A percentile compares a stretch with the other conserved stretches of the same genome.
phyloP scores from a whole-genome alignment of 805 yeast species.

The Priceomyces castillae region DNA sequence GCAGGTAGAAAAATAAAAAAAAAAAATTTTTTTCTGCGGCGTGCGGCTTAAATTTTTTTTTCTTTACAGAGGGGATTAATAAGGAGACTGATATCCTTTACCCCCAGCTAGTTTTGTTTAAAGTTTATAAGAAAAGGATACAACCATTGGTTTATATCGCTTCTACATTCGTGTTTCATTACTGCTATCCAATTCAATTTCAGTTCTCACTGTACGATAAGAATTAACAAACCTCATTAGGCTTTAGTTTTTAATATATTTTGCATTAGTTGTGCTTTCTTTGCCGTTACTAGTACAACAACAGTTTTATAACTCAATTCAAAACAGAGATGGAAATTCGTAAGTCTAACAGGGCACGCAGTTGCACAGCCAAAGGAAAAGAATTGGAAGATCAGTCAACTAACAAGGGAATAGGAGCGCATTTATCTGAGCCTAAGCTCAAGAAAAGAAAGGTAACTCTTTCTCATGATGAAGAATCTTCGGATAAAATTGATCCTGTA shows the following conservation, averaged over 20 bases:
- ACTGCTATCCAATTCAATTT: background rate
- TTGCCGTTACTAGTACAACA: no score
- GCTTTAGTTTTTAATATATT: background rate
- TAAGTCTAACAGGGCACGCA: slow-evolving; percentile 31
- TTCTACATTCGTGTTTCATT: slow-evolving; percentile 1
- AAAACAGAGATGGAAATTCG: slow-evolving; percentile 19
- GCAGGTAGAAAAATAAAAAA: background rate
- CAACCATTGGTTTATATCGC: slow-evolving; percentile 1
- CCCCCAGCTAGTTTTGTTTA: background rate
- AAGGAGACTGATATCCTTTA: slow-evolving; percentile 1
- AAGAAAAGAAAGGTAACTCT: slow-evolving; percentile 8
- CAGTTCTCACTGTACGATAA: background rate
- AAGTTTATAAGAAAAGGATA: background rate
- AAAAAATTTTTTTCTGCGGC: slow-evolving; percentile 8
- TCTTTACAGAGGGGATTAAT: slow-evolving; percentile 6
- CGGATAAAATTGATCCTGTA: slow-evolving; percentile 41
- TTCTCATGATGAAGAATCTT: slow-evolving; percentile 11
- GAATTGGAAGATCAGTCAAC: slow-evolving; percentile 6
- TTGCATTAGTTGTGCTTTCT: background rate
- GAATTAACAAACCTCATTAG: background rate
- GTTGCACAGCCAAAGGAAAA: slow-evolving; percentile 20
- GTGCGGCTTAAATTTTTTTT: slow-evolving; percentile 8
- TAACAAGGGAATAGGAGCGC: slow-evolving; percentile 8
- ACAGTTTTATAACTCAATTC: no score
- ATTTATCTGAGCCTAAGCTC: slow-evolving; percentile 5